A percentile compares a stretch with the other conserved stretches of the same genome.
These are phyloP conservation scores for Erodium trifolium DNA, from an alignment of 441 rosid genomes.

Conservation along the genomic window DNA sequence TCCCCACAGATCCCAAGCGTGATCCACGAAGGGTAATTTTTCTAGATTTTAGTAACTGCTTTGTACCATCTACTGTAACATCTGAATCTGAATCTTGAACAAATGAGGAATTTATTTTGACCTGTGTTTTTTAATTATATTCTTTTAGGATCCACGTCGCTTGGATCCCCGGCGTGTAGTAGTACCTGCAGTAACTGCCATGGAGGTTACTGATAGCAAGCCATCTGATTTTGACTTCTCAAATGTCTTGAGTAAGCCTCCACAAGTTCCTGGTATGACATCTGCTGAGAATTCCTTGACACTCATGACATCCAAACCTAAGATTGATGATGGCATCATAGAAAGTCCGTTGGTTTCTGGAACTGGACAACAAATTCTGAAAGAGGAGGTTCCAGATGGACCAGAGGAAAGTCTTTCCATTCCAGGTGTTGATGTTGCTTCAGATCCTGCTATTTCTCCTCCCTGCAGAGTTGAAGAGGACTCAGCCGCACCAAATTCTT, in stretches of 20 bases:
- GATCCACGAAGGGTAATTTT: constrained; percentile 90
- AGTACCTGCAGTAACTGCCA: constrained; percentile 33
- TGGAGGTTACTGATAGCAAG: constrained; percentile 42
- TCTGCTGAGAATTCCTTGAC: constrained; percentile 35
- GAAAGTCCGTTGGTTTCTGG: constrained; percentile 38
- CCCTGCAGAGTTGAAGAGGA: constrained; percentile 38
- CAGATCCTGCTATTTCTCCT: constrained; percentile 46
- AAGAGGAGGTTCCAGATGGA: constrained; percentile 41
- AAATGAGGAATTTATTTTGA: background rate
- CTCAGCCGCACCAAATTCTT: constrained; percentile 30
- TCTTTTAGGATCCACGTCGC: constrained; percentile 95
- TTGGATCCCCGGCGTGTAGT: constrained; percentile 78
- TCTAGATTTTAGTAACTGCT: constrained; percentile 12
- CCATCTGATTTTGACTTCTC: constrained; percentile 50
- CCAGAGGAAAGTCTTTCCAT: constrained; percentile 36
- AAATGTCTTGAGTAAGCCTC: constrained; percentile 39
- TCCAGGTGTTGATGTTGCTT: constrained; percentile 38
- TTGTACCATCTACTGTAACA: constrained; percentile 11
- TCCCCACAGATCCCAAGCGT: constrained; percentile 65
- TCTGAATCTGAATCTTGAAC: background rate
- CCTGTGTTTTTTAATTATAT: constrained; percentile 13
- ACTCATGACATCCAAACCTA: constrained; percentile 29
- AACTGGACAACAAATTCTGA: constrained; percentile 35
- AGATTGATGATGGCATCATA: constrained; percentile 36
- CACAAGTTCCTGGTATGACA: constrained; percentile 30